These are phyloP conservation scores for Ustilago shanxiensis DNA, from an alignment of 1,284 basidiomycete species.

Conservation along the genomic window DNA sequence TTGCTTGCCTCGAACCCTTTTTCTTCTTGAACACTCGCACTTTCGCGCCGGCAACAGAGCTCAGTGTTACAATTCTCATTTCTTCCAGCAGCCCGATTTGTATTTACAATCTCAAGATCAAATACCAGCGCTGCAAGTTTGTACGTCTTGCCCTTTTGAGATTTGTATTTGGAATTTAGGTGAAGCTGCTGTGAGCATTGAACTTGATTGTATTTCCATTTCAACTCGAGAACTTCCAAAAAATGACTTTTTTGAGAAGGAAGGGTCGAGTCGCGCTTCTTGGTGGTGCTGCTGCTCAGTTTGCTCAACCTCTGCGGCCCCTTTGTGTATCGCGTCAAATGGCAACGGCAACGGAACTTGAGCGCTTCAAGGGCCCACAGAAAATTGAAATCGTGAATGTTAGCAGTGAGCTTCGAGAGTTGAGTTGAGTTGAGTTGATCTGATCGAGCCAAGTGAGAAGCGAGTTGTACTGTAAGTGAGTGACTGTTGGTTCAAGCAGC, in stretches of 20 bases:
- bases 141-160: not conserved
- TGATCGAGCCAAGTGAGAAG: constrained; percentile 12
- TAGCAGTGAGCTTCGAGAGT: too few species aligned
- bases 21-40: too few species aligned
- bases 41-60: too few species aligned
- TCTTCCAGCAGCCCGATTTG: constrained; percentile 11
- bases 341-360: constrained; percentile 6
- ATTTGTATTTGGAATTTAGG: not conserved
- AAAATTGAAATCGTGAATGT: too few species aligned
- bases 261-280: constrained; percentile 4
- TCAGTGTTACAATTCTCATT: constrained; percentile 16
- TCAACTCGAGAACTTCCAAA: not conserved
- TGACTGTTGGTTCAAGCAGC: not conserved
- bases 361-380: not conserved
- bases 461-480: too few species aligned
- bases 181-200: not conserved
- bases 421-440: constrained; percentile 14
- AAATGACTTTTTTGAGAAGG: not conserved
- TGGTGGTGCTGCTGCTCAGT: too few species aligned
- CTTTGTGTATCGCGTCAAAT: constrained; percentile 1
- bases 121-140: not conserved
- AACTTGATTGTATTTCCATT: not conserved
- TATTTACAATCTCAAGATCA: constrained; percentile 1
- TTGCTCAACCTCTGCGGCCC: not conserved
- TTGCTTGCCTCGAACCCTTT: constrained; percentile 8